phyloP scores from a whole-genome alignment of 2,329 filamentous ascomycete genomes.

The Calcarisporium arbuscula region DNA sequence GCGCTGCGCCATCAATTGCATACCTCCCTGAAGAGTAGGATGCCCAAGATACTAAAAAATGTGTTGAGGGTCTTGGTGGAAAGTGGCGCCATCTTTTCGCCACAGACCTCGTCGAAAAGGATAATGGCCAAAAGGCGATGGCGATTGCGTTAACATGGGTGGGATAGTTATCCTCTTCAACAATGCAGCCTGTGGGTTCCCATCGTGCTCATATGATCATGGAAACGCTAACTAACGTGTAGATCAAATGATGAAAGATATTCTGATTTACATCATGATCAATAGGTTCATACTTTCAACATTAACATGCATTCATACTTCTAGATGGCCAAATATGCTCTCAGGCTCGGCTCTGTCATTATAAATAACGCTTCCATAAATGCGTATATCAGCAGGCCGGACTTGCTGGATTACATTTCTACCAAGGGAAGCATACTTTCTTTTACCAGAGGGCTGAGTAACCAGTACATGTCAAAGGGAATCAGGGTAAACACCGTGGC shows the following conservation, averaged over 20 bases:
- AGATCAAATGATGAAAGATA: background rate
- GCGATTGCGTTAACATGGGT: background rate
- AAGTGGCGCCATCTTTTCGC: background rate
- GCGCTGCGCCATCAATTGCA: background rate
- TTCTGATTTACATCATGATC: background rate
- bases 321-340: slow-evolving; percentile 1
- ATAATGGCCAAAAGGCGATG: background rate
- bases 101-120: background rate
- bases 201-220: background rate
- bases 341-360: slow-evolving; percentile 24
- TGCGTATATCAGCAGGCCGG: slow-evolving; percentile 44
- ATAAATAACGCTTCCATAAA: slow-evolving; percentile 50
- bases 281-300: background rate
- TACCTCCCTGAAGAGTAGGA: slow-evolving; percentile 2
- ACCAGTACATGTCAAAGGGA: slow-evolving; percentile 47
- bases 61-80: background rate
- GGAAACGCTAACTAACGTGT: background rate
- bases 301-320: slow-evolving; percentile 2
- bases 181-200: background rate
- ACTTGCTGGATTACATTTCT: slow-evolving; percentile 48
- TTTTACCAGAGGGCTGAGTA: slow-evolving; percentile 47
- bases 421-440: slow-evolving; percentile 53
- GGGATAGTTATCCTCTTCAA: slow-evolving; percentile 1
- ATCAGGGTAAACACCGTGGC: slow-evolving; percentile 47
- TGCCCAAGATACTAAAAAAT: background rate